Conservation (phyloP, 2,329 filamentous ascomycete species). For the Pleomassaria siparia region DNA sequence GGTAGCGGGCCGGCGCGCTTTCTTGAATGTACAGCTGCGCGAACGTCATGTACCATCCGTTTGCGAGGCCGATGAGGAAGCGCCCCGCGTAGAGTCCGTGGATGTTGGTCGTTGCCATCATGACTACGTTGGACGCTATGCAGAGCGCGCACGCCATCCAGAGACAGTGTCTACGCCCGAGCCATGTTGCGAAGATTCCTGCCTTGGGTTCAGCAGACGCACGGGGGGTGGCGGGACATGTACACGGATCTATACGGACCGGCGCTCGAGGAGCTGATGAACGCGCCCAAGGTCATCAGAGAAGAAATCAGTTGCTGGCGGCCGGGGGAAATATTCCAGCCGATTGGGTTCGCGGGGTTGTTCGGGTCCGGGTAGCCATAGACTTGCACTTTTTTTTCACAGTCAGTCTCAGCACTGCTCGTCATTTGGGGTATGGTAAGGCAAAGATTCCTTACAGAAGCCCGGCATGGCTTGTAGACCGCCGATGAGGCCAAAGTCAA, state of each 20-base stretch:
- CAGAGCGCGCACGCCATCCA: conserved; percentile 53
- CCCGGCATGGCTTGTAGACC: conserved; percentile 55
- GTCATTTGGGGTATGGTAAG: background rate
- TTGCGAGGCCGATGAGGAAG: conserved; percentile 58
- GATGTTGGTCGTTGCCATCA: conserved; percentile 59
- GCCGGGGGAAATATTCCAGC: conserved; percentile 47
- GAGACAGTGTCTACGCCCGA: conserved; percentile 51
- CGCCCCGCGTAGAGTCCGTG: conserved; percentile 58
- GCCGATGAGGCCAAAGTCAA: conserved; percentile 56
- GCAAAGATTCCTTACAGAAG: conserved; percentile 41
- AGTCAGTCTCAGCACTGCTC: conserved; percentile 36
- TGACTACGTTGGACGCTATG: conserved; percentile 56
- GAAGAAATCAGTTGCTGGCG: conserved; percentile 51
- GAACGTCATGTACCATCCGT: conserved; percentile 60
- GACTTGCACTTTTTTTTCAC: conserved; percentile 5
- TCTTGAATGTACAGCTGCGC: conserved; percentile 53
- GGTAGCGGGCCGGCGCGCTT: conserved; percentile 52
- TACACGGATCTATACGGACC: too few relatives aligned
- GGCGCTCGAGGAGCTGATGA: conserved; percentile 45
- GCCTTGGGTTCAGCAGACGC: background rate
- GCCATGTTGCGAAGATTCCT: conserved; percentile 42
- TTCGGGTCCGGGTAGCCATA: conserved; percentile 34
- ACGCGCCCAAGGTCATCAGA: conserved; percentile 51
- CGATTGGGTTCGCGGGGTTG: conserved; percentile 25
- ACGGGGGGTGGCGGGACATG: background rate